These are phyloP conservation scores for Apiotrichum mycotoxinovorans DNA, from an alignment of 1,284 basidiomycete species.

Conservation along the genomic window DNA sequence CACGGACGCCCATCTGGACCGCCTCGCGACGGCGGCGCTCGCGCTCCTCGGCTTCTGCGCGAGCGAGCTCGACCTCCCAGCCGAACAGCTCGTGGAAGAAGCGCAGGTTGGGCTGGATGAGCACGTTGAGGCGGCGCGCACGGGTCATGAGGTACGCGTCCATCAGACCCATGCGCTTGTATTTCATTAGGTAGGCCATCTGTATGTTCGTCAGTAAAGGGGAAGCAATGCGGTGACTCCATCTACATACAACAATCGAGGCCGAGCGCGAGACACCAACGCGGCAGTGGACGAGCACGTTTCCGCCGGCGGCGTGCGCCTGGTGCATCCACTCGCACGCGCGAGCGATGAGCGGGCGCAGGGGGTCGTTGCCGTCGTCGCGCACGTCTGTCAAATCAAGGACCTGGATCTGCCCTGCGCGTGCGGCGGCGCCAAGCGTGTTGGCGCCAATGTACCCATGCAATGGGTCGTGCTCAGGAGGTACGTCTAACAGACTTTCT, in stretches of 20 bases:
- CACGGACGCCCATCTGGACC: constrained; percentile 20
- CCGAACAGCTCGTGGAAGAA: constrained; percentile 88
- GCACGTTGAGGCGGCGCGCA: constrained; percentile 54
- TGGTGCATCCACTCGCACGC: constrained; percentile 92
- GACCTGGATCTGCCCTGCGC: constrained; percentile 44
- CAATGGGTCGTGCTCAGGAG: constrained; percentile 27
- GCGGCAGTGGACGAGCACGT: constrained; percentile 90
- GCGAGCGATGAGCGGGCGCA: constrained; percentile 78
- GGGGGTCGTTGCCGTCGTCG: constrained; percentile 93
- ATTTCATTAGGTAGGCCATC: constrained; percentile 97
- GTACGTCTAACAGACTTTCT: constrained; percentile 55
- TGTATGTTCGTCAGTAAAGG: constrained; percentile 10
- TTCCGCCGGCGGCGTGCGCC: constrained; percentile 74
- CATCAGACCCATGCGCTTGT: constrained; percentile 79
- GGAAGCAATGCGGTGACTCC: not conserved
- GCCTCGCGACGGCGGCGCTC: constrained; percentile 22
- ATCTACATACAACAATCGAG: constrained; percentile 70
- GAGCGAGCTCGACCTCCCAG: constrained; percentile 76
- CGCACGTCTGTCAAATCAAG: constrained; percentile 51
- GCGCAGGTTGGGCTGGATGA: constrained; percentile 92
- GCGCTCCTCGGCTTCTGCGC: constrained; percentile 29
- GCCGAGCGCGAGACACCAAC: constrained; percentile 92
- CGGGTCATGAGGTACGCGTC: constrained; percentile 72
- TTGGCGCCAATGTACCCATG: constrained; percentile 32
- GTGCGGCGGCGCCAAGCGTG: constrained; percentile 37